Conservation (phyloP, 805 yeast genomes). For the Lachancea cidri region DNA sequence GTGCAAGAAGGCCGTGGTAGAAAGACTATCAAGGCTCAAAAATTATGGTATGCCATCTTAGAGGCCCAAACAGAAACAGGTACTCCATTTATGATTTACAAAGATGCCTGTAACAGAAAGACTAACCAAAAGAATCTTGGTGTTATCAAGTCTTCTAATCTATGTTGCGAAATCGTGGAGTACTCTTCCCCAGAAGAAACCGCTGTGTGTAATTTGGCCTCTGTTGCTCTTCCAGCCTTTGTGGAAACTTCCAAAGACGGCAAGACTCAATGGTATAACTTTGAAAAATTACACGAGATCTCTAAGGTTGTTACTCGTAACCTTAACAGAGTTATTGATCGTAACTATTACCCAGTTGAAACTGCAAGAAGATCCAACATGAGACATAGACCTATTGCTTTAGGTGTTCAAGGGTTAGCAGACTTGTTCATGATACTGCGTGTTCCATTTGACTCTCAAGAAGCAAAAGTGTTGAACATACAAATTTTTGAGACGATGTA, state of each 20-base stretch:
- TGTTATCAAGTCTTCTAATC: slow-evolving; percentile 83
- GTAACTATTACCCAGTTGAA: slow-evolving; percentile 76
- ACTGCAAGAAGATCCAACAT: slow-evolving; percentile 71
- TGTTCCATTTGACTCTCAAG: slow-evolving; percentile 78
- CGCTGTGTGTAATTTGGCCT: slow-evolving; percentile 93
- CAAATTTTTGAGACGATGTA: slow-evolving; percentile 94
- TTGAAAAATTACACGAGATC: slow-evolving; percentile 66
- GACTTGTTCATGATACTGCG: slow-evolving; percentile 78
- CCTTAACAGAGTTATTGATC: slow-evolving; percentile 78
- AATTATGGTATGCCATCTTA: slow-evolving; percentile 82
- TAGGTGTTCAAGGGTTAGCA: slow-evolving; percentile 97
- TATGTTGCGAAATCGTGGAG: slow-evolving; percentile 93
- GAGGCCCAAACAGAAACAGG: slow-evolving; percentile 97
- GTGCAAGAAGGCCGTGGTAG: slow-evolving; percentile 65
- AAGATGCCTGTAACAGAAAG: slow-evolving; percentile 84
- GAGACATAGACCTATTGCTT: slow-evolving; percentile 88
- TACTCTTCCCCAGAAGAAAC: slow-evolving; percentile 89
- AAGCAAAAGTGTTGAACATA: slow-evolving; percentile 68
- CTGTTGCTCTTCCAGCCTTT: slow-evolving; percentile 81
- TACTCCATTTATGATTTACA: slow-evolving; percentile 89
- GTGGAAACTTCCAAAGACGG: slow-evolving; percentile 45
- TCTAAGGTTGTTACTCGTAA: slow-evolving; percentile 75
- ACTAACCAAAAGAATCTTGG: slow-evolving; percentile 92
- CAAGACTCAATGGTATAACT: slow-evolving; percentile 54
- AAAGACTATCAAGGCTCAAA: slow-evolving; percentile 74